Base-by-base conservation (phyloP, 805 yeast genomes). In the Kodamaea neixiangensis region DNA sequence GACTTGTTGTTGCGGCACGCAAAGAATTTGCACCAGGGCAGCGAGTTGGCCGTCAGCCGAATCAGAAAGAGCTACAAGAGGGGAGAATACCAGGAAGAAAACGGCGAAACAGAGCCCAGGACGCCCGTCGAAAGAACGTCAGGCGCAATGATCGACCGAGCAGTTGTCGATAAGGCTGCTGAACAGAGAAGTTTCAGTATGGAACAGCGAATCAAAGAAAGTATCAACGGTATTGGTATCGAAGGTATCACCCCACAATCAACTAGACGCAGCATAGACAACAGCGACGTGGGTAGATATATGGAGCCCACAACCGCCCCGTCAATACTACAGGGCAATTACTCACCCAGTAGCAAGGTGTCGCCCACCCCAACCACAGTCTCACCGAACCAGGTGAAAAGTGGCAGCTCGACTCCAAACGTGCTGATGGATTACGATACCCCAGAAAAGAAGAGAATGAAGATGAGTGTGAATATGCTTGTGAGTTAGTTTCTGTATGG, bases 1-100 rank as follows among this genome's bases (percentile, higher is more conserved):
- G 79, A 74, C 57, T 66, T 74, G 51, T 64, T 73, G 34, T 61
- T 74, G 46, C 58, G 79, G 46, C 79, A 74, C 54, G 79, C 79
- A 13, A 74, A 74, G 53, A 74, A 74, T 55, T 63, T 74, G 45
- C 79, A 74, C 49, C 65, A 71, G 51, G 79, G 79, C 11, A 65
- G 69, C 49, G 79, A 74, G 55, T 50, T 65, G 54, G 76, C 78
- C 9, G 75, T 74, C n/a, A 65, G 69, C 47, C 64, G 79, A 44
- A 70, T 74, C 38, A 60, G 79, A 42, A 73, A 72, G 57, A 69
- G 64, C 66, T 64, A 64, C 52, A 68, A 67, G 54, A 60, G 66
- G n/a, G 55, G 55, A 47, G 62, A 54, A 44, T 37, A 37, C 15
- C 21, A 37, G 13, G 41, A 37, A 11, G 41, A 37, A 3, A 15